Conservation (phyloP, 2,329 filamentous ascomycete genomes). For the Aspergillus arachidicola region DNA sequence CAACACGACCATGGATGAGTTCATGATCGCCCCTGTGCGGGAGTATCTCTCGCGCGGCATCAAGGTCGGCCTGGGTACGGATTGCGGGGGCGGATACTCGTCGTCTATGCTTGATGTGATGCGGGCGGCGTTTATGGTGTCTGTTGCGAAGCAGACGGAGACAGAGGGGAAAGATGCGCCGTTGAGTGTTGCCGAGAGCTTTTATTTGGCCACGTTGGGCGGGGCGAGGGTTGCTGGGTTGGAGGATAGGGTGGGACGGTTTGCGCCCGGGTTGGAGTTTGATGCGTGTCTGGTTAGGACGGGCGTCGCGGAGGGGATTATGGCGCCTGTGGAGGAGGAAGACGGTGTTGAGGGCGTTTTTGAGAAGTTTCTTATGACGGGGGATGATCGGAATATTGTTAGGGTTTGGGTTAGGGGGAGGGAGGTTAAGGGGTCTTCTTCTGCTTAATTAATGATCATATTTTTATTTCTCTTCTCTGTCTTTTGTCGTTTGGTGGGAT, state of each 20-base stretch:
- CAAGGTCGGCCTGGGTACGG: conserved; percentile 68
- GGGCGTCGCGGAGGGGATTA: conserved; percentile 44
- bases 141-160: conserved; percentile 38
- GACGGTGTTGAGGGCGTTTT: conserved; percentile 54
- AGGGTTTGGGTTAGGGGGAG: conserved; percentile 58
- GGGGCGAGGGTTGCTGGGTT: conserved; percentile 63
- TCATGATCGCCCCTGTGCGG: conserved; percentile 61
- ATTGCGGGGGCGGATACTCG: conserved; percentile 65
- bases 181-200: conserved; percentile 55
- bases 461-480: no score
- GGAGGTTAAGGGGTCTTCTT: conserved; percentile 30
- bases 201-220: conserved; percentile 64
- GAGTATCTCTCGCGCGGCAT: conserved; percentile 60
- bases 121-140: conserved; percentile 57
- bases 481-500: no score
- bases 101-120: conserved; percentile 54
- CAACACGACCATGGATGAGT: conserved; percentile 63
- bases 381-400: conserved; percentile 64
- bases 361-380: conserved; percentile 68
- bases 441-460: neutral
- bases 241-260: conserved; percentile 57
- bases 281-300: conserved; percentile 59
- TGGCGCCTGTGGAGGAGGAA: conserved; percentile 56
- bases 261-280: conserved; percentile 63
- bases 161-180: conserved; percentile 46